Evolutionary conservation across 257 asterid species (phyloP).

Genomic region (Anisodus tanguticus): DNA sequence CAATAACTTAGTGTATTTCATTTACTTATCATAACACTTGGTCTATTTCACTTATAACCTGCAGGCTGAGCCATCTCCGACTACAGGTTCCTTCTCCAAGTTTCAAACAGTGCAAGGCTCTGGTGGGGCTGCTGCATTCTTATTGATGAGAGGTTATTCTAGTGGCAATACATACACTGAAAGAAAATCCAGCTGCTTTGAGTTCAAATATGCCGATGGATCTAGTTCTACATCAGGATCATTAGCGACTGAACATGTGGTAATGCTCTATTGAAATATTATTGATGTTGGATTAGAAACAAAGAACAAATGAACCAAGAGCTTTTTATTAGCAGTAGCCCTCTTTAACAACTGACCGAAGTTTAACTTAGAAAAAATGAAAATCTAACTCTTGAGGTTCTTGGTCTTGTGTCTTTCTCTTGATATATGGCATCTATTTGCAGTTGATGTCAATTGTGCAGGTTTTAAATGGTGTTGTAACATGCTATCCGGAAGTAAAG

Average conservation of each 20-base stretch:
- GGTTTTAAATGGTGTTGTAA: neutral
- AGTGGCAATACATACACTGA: constrained; percentile 44
- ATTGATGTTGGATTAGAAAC: constrained; percentile 9
- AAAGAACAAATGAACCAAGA: neutral
- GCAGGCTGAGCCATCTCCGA: constrained; percentile 99
- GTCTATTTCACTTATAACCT: constrained; percentile 13
- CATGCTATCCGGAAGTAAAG: neutral
- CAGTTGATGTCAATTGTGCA: neutral
- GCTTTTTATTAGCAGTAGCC: neutral
- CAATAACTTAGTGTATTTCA: constrained; percentile 4
- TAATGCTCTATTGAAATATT: constrained; percentile 38
- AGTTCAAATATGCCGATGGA: constrained; percentile 80
- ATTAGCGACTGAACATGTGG: constrained; percentile 57
- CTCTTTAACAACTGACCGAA: constrained; percentile 7
- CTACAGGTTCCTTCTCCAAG: constrained; percentile 89
- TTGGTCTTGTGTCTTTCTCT: neutral
- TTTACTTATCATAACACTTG: constrained; percentile 23
- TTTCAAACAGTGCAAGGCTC: constrained; percentile 71
- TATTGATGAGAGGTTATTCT: constrained; percentile 35
- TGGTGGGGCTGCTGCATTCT: constrained; percentile 52
- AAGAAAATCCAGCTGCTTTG: constrained; percentile 58
- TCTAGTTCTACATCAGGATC: constrained; percentile 58
- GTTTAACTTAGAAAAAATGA: neutral
- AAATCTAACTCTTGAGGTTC: constrained; percentile 4
- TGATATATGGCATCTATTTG: constrained; percentile 1